Base-by-base conservation (phyloP, 2,329 filamentous ascomycete species). In the Cercospora sojina region DNA sequence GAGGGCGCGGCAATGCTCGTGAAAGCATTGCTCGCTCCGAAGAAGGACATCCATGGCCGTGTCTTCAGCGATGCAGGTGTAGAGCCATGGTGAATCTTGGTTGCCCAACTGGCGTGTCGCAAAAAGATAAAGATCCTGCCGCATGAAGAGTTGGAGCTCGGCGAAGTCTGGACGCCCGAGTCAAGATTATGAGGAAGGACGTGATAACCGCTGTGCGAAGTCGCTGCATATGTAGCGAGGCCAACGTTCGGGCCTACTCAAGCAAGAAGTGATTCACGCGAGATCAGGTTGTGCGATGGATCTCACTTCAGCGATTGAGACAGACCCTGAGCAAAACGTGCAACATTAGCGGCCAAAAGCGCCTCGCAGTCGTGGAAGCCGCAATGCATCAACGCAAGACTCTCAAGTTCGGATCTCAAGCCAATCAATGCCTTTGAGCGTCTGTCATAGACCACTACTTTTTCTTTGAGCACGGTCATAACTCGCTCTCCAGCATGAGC, bases 1-100 rank as follows among this genome's bases (percentile, higher is more conserved):
- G 72, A 76, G 29, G 74, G 75, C 32, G 74, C 74, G 1, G 73
- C 73, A 63, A 67, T 69, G 58, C 35, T 76, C 20, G 68, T 76
- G 3, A 68, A 66, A 41, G 69, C 66, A 16, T 70, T 67, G 5
- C 59, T 66, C 2, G 72, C 61, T 5, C 43, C 55, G 5, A 76
- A 74, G 59, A 68, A 74, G 29, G 69, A 74, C 9, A 72, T 75
- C 3, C 74, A 75, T 67, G 71, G 25, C 4, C 25, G 12, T 58
- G 29, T 58, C 5, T 58, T 58, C n/a, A 58, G 25, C 10, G 55
- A 58, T 9, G 18, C 29, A 9, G 55, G 55, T 5, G 18, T 20
- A 38, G 55, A 38, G 31, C 55, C 31, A 13, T 58, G 55, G 55
- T 47, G 18, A 20, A 20, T 20, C 2, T 3, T 16, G 10, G 18